Base-by-base conservation (phyloP, 2,329 filamentous ascomycete species). In the Aureobasidium sp. region DNA sequence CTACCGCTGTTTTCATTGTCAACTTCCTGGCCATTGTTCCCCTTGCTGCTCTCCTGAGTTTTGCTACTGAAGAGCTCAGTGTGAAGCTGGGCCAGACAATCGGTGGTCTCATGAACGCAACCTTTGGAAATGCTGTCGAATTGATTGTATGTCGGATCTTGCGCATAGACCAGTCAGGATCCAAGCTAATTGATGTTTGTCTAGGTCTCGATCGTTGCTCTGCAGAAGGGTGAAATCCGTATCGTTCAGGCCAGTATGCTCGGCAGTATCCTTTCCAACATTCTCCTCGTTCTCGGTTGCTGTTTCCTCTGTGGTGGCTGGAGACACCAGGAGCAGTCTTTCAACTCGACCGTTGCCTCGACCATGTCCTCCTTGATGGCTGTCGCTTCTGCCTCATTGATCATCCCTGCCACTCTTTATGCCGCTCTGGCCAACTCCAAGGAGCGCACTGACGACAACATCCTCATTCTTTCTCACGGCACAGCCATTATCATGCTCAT, bases 221-320 rank as follows among this genome's bases (percentile, higher is more conserved):
- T 99, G 50, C 85, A 81, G 67, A 86, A 94, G 68, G 85, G 86
- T 66, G 89, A 97, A 77, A 95, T 97, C 71, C 87, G 93, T 69
- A 92, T 97, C 67, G 93, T 97, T n/a, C 94, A 97, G 77, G 89
- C 93, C 23, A 96, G 91, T 66, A 97, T 97, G 92, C 86, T 97
- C 37, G 93, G 94, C 52, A 95, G 90, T 70, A 96, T 97, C 68
- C 81, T 97, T 42, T 97, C 93, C 67, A 97, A 97, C 75, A 87
- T 97, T 66, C 82, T 97, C 8, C 84, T 97, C 26, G 93, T 82
- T 41, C 76, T 82, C 23, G 79, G 79, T 41, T 81, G 79, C 74
- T 82, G 79, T 69, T 82, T 82, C 75, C 74, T 81, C 61, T 74
- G 78, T 29, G 79, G 78, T 39, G 79, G 79, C 32, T 71, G 79